Conservation (phyloP, 176 grass and related monocot species). For the Cenchrus americanus region DNA sequence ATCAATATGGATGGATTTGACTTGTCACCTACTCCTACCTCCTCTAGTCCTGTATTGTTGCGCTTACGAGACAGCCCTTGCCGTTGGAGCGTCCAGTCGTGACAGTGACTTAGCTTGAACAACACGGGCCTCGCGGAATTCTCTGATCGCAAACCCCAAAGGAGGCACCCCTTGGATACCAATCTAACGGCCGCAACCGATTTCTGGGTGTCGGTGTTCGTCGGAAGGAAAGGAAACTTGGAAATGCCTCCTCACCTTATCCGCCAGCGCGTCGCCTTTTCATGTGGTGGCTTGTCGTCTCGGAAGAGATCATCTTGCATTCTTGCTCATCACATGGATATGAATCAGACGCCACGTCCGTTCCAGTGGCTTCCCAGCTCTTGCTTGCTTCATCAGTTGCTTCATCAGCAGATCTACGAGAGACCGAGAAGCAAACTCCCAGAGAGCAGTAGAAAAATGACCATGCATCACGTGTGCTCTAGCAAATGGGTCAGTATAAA, state of each 20-base stretch:
- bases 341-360: not conserved
- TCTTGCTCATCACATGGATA: not conserved
- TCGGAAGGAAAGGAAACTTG: not conserved
- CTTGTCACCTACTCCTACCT: slow-evolving; percentile 3
- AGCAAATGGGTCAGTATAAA: not conserved
- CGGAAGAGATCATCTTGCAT: not conserved
- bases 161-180: not conserved
- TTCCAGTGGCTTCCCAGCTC: not conserved
- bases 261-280: slow-evolving; percentile 15
- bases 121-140: not conserved
- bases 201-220: not conserved
- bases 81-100: slow-evolving; percentile 23
- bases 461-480: not conserved
- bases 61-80: not conserved
- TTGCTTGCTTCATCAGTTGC: too few species aligned
- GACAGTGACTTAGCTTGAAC: not conserved
- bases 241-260: not conserved
- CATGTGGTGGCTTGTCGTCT: not conserved
- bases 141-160: not conserved
- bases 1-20: not conserved
- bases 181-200: not conserved
- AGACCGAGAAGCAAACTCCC: slow-evolving; percentile 2
- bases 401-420: not conserved
- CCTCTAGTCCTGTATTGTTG: not conserved
- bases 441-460: not conserved